Evolutionary conservation across 2,329 filamentous ascomycete genomes (phyloP).

Genomic region (Aspergillus fumigatus): DNA sequence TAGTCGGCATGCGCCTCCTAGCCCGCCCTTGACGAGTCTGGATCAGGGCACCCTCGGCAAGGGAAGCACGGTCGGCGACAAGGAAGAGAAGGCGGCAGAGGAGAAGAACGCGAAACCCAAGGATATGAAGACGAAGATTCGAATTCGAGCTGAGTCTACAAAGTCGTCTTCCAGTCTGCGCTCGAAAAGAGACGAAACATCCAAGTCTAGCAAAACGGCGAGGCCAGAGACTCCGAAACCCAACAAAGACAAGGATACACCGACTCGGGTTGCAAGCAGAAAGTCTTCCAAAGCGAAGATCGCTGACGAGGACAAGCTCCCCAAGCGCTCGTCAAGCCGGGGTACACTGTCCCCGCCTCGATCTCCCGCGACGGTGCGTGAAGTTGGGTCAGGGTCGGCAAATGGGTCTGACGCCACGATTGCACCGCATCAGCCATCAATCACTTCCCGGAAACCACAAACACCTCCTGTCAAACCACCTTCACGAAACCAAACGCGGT

Average conservation of each 20-base stretch:
- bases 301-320: slow-evolving; percentile 27
- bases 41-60: slow-evolving; percentile 38
- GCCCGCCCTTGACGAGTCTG: slow-evolving; percentile 44
- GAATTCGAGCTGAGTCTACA: slow-evolving; percentile 34
- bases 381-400: slow-evolving; percentile 30
- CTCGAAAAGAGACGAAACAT: slow-evolving; percentile 35
- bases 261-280: slow-evolving; percentile 32
- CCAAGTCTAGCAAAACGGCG: slow-evolving; percentile 33
- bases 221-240: slow-evolving; percentile 38
- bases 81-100: slow-evolving; percentile 28
- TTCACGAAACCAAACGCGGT: slow-evolving; percentile 32
- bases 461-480: slow-evolving; percentile 30
- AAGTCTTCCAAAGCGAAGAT: slow-evolving; percentile 32
- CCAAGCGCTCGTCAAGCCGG: slow-evolving; percentile 30
- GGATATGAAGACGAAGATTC: slow-evolving; percentile 33
- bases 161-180: slow-evolving; percentile 41
- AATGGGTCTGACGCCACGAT: slow-evolving; percentile 45
- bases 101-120: slow-evolving; percentile 34
- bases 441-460: slow-evolving; percentile 24
- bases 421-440: slow-evolving; percentile 39
- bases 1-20: slow-evolving; percentile 40
- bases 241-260: slow-evolving; percentile 33
- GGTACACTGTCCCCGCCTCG: slow-evolving; percentile 29
- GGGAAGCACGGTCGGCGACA: slow-evolving; percentile 29
- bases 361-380: slow-evolving; percentile 34